phyloP scores from a whole-genome alignment of 192 early-diverging fungal species.

The Coemansia sp. region DNA sequence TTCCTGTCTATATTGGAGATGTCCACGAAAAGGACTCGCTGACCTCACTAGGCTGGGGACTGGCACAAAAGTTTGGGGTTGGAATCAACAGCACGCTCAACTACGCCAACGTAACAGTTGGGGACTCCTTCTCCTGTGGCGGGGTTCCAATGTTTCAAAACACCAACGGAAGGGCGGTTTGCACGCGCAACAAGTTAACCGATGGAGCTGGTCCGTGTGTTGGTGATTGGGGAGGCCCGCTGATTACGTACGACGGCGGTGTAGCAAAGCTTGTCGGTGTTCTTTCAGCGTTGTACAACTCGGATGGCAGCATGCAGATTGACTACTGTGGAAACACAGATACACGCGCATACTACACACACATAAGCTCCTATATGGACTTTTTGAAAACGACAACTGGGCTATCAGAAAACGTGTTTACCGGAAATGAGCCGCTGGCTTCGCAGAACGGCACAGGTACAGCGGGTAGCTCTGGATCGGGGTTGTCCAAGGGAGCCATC shows the following conservation, averaged over 20 bases:
- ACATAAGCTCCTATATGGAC: slow-evolving; percentile 37
- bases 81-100: slow-evolving; percentile 26
- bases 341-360: slow-evolving; percentile 36
- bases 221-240: slow-evolving; percentile 44
- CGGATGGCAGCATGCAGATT: slow-evolving; percentile 11
- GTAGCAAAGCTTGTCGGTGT: slow-evolving; percentile 40
- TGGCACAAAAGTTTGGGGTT: slow-evolving; percentile 28
- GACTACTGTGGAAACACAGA: slow-evolving; percentile 43
- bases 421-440: slow-evolving; percentile 32
- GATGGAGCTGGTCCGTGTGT: slow-evolving; percentile 31
- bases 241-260: slow-evolving; percentile 31
- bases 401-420: slow-evolving; percentile 34
- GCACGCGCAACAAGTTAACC: slow-evolving; percentile 42
- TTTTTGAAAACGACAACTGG: slow-evolving; percentile 35
- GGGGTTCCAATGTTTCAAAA: slow-evolving; percentile 27
- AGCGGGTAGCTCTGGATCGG: background rate
- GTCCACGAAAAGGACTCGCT: slow-evolving; percentile 31
- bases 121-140: slow-evolving; percentile 34
- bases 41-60: slow-evolving; percentile 44
- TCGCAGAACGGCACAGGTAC: slow-evolving; percentile 11
- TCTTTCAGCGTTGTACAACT: slow-evolving; percentile 31
- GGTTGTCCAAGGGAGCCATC: slow-evolving; percentile 37
- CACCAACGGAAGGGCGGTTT: slow-evolving; percentile 40
- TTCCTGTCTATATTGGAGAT: slow-evolving; percentile 37
- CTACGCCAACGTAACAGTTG: slow-evolving; percentile 39